These are phyloP conservation scores for Dalbergia cultrata DNA, from an alignment of 306 rosid genomes.

Conservation along the genomic window DNA sequence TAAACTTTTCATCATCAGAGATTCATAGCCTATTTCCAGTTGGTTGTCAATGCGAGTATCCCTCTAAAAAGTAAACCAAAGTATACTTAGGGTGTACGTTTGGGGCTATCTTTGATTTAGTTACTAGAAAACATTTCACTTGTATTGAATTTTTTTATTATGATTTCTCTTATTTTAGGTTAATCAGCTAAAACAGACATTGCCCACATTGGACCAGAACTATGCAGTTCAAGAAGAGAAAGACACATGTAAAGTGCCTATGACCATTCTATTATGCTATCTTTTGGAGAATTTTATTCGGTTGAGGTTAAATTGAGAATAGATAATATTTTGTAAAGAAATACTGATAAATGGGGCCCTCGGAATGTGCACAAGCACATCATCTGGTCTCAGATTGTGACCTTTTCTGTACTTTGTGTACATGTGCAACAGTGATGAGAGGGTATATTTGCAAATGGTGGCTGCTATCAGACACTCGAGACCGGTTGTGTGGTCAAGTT, in stretches of 20 bases:
- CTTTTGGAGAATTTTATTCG: constrained; percentile 27
- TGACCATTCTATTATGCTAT: constrained; percentile 36
- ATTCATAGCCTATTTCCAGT: constrained; percentile 10
- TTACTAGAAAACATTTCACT: constrained; percentile 21
- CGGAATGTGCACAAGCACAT: constrained; percentile 27
- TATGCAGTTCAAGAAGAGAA: constrained; percentile 84
- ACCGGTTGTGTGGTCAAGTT: not conserved
- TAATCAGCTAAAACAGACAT: constrained; percentile 73
- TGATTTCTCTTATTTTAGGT: constrained; percentile 63
- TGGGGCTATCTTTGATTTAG: constrained; percentile 36
- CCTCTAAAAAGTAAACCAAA: not conserved
- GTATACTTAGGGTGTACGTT: not conserved
- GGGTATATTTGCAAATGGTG: constrained; percentile 17
- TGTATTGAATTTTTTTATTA: constrained; percentile 31
- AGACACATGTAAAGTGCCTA: constrained; percentile 65
- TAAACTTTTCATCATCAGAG: constrained; percentile 11
- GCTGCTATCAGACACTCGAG: not conserved
- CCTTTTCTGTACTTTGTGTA: constrained; percentile 26
- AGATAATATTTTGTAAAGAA: constrained; percentile 7
- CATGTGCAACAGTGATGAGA: constrained; percentile 30
- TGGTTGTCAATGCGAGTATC: constrained; percentile 29
- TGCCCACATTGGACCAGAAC: constrained; percentile 82
- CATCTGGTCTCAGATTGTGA: constrained; percentile 31
- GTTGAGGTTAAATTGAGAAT: constrained; percentile 31
- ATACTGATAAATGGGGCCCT: constrained; percentile 17